Base-by-base conservation (phyloP, 345 rosid genomes). In the Aegle marmelos region DNA sequence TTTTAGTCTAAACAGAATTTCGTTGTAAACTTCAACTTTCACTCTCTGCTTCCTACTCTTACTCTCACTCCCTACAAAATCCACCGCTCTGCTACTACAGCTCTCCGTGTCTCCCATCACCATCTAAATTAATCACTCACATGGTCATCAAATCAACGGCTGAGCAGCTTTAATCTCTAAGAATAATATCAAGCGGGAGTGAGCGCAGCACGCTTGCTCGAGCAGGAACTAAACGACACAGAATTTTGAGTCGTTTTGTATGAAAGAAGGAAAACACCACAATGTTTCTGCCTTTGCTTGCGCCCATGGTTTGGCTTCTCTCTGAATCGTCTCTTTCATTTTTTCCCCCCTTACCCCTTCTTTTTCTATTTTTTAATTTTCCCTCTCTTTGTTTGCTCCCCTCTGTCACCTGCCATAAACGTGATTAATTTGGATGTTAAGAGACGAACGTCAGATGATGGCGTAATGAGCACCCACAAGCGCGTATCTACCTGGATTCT, bases 21-120 rank as follows among this genome's bases (percentile, higher is more conserved):
- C 85, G 59, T 72, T 73, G 79, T 77, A 88, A 25, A 86, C 89
- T 75, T 90, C 88, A 33, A 80, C 71, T 78, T 84, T 91, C 76
- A 79, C 85, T 80, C 88, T 75, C 86, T 56, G 88, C 53, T 68
- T 86, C 58, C 89, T 82, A 68, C 76, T 80, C 82, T 63, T 83
- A 68, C 76, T 81, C 82, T 63, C 73, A 45, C 72, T 69, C 70
- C 83, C 80, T 45, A 59, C 73, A 59, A 76, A 90, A 58, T 79
- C 88, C 66, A 75, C 86, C 9, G 86, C 88, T 85, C 89, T 76
- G 66, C 92, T 87, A 69, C 90, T 78, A 80, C 90, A 85, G 72
- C 92, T 88, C 86, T 84, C 89, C 50, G 88, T 73, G 65, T 86
- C 90, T 77, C 77, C 94, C 86, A 84, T 90, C 78, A 24, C 77